These are phyloP conservation scores for Neurospora sp. DNA, from an alignment of 495 filamentous ascomycete species.

Conservation along the genomic window DNA sequence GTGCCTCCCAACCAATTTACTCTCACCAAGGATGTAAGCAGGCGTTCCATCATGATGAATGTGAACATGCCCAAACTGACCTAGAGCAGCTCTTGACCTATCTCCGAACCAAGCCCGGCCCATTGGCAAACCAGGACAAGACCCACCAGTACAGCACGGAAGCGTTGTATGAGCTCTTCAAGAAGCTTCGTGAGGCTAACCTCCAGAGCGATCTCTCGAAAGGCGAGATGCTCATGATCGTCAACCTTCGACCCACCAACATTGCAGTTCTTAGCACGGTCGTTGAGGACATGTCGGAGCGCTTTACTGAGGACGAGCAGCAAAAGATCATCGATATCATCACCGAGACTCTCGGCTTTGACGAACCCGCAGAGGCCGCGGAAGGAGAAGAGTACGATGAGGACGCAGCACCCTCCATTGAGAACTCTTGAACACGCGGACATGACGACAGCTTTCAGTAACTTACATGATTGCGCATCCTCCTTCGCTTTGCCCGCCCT, in stretches of 20 bases:
- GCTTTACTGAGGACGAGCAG: slow-evolving; percentile 33
- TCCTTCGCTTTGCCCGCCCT: slow-evolving; percentile 35
- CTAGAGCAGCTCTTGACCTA: slow-evolving; percentile 25
- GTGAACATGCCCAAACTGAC: slow-evolving; percentile 1
- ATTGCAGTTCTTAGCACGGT: slow-evolving; percentile 27
- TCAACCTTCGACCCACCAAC: slow-evolving; percentile 33
- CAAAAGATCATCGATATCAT: slow-evolving; percentile 32
- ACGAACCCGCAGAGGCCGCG: slow-evolving; percentile 13
- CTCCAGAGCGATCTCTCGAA: slow-evolving; percentile 30
- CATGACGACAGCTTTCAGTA: slow-evolving; percentile 1
- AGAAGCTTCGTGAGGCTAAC: slow-evolving; percentile 23
- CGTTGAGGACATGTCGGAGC: slow-evolving; percentile 36
- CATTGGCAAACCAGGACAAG: slow-evolving; percentile 33
- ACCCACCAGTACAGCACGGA: slow-evolving; percentile 24
- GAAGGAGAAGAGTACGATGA: slow-evolving; percentile 12
- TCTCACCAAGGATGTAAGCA: slow-evolving; percentile 17
- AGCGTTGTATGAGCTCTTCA: slow-evolving; percentile 23
- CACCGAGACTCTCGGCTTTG: slow-evolving; percentile 29
- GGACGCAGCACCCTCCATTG: slow-evolving; percentile 20
- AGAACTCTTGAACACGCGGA: slow-evolving; percentile 15
- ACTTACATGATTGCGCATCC: slow-evolving; percentile 29
- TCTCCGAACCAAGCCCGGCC: slow-evolving; percentile 28
- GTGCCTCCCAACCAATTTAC: slow-evolving; percentile 24
- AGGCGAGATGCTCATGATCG: slow-evolving; percentile 34
- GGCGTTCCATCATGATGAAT: neutral